phyloP scores from a whole-genome alignment of 2,329 filamentous ascomycete species.

The Grosmannia huntii region DNA sequence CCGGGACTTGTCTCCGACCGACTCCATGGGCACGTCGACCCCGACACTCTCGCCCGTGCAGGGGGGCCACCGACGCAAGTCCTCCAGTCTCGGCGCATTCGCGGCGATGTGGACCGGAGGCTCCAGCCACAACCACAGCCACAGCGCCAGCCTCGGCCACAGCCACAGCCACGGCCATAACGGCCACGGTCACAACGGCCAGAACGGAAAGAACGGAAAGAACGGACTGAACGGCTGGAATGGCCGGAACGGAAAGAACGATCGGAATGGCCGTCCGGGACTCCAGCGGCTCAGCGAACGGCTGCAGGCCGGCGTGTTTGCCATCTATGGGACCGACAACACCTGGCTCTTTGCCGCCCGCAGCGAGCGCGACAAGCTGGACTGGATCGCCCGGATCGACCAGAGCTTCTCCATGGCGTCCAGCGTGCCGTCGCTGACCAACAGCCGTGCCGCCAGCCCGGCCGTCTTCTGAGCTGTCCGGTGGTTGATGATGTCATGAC shows the following conservation, averaged over 20 bases:
- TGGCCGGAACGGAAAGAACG: background rate
- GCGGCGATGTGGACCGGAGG: constrained; percentile 42
- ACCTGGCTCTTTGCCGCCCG: constrained; percentile 89
- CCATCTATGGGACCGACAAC: constrained; percentile 86
- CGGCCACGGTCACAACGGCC: background rate
- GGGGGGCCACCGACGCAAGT: constrained; percentile 25
- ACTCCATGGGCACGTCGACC: background rate
- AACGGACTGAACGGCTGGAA: no score
- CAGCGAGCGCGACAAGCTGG: constrained; percentile 82
- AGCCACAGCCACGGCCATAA: background rate
- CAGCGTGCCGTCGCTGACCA: constrained; percentile 27
- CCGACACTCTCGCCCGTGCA: constrained; percentile 20
- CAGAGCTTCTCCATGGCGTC: constrained; percentile 43
- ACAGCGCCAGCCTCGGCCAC: no score
- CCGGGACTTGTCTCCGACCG: background rate
- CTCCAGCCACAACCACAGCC: constrained; percentile 20
- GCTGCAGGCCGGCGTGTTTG: constrained; percentile 67
- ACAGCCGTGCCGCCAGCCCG: constrained; percentile 26
- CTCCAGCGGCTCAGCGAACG: constrained; percentile 43
- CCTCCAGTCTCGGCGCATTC: constrained; percentile 13
- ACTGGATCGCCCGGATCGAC: constrained; percentile 94
- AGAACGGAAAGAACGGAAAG: background rate
- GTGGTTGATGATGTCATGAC: background rate
- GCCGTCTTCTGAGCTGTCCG: background rate
- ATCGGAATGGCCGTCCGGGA: constrained; percentile 24